phyloP scores from a whole-genome alignment of 2,329 filamentous ascomycete genomes.

The Epichloe baconii region DNA sequence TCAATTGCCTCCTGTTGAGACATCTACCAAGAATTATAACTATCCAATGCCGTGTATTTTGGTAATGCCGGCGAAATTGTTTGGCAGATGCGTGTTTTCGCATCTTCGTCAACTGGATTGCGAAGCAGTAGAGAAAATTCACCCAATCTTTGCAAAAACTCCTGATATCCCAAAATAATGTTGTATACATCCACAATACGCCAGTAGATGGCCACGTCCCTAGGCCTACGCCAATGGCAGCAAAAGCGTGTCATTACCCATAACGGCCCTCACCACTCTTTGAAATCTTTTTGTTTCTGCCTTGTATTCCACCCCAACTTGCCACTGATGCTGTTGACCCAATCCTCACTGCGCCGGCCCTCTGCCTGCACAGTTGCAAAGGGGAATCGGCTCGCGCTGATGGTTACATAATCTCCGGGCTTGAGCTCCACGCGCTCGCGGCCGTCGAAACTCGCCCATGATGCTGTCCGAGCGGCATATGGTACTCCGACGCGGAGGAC shows the following conservation, averaged over 20 bases:
- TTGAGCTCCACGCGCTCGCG: conserved; percentile 70
- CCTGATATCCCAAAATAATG: background rate
- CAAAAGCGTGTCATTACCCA: too few species aligned
- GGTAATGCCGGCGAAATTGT: too few species aligned
- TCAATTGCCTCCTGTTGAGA: too few species aligned
- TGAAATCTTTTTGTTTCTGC: conserved; percentile 57
- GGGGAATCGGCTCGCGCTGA: conserved; percentile 67
- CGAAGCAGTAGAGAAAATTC: background rate
- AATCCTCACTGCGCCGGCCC: conserved; percentile 59
- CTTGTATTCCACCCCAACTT: conserved; percentile 74
- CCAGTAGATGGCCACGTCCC: too few species aligned
- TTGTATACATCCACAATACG: background rate
- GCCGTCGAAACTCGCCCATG: conserved; percentile 97
- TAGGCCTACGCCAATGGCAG: too few species aligned
- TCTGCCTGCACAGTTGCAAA: conserved; percentile 65
- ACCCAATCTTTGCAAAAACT: background rate
- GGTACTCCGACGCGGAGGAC: conserved; percentile 89
- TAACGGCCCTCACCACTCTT: conserved; percentile 24
- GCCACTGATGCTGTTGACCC: conserved; percentile 68
- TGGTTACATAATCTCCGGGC: conserved; percentile 74
- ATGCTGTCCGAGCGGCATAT: conserved; percentile 76
- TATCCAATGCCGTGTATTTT: too few species aligned
- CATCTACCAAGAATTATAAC: too few species aligned
- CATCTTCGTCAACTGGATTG: too few species aligned
- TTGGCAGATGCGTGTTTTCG: too few species aligned